These are phyloP conservation scores for Skeletonema marinoi DNA, from an alignment of 108 stramenopile species.

Conservation along the genomic window DNA sequence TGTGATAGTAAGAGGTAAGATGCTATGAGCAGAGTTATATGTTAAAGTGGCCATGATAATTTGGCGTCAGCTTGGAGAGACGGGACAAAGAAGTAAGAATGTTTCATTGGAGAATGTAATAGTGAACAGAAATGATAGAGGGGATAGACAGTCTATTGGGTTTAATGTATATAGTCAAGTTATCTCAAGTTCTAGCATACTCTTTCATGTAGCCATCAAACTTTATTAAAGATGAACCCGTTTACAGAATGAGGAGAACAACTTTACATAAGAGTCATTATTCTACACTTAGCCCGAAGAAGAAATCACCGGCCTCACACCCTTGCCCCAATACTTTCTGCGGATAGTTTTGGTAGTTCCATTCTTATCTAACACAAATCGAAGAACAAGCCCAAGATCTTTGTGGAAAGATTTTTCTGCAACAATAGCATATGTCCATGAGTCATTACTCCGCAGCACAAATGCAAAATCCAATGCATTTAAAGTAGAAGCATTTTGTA, in stretches of 20 bases:
- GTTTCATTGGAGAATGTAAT: not conserved
- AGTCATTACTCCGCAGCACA: not conserved
- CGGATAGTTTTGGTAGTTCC: not conserved
- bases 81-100: not conserved
- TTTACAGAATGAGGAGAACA: too few relatives aligned
- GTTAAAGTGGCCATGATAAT: not conserved
- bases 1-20: not conserved
- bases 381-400: conserved; percentile 3
- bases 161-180: not conserved
- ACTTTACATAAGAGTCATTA: too few relatives aligned
- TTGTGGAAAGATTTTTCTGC: not conserved
- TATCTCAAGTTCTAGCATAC: not conserved
- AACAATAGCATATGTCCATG: not conserved
- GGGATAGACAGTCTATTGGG: too few relatives aligned
- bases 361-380: not conserved
- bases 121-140: too few relatives aligned
- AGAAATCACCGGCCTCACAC: not conserved
- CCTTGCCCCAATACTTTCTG: not conserved
- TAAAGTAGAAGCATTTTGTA: not conserved
- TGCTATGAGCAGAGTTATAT: not conserved
- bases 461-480: not conserved
- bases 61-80: not conserved
- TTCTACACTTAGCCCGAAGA: too few relatives aligned
- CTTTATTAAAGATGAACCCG: too few relatives aligned
- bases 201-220: not conserved